Evolutionary conservation across 2,329 filamentous ascomycete species (phyloP), one percentile per base, ranked within the genome.

Genomic region (Basipetospora sp.): DNA sequence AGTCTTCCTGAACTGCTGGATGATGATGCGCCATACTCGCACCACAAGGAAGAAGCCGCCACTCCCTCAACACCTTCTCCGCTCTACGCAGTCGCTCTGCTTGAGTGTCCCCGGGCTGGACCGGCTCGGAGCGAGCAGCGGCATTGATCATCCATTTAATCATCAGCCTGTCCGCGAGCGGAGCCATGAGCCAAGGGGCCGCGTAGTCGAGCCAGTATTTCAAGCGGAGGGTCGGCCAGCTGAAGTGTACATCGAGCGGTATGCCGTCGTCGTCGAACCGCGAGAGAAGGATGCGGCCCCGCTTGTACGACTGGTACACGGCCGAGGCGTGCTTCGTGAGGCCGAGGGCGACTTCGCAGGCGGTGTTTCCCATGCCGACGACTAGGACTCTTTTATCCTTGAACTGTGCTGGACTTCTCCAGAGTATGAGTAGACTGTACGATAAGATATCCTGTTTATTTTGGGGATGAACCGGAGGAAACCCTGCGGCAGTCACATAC

Each of bases 261-360:
- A 41, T 43, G 15, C 54, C 33, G 19, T 34, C 53, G 14, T 57
- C 51, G 14, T 45, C 45, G 47, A 47, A 54, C 13, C 52, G 51
- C 11, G 44, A 47, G 26, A 58, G 46, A 26, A 62, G 46, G 22
- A 55, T 38, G 3, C 47, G 43, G 2, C 59, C 59, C 4, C 52
- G 51, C 1, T 56, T 54, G 40, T 62, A 58, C 4, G 58, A 56
- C n/a, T 59, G 42, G 44, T 57, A 62, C 6, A 60, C 47, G 31
- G 57, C 54, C 3, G 47, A 37, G 2, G 53, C 52, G 11, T 52
- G 45, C 1, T 48, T 44, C 3, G 53, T 42, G 8, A 60, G 41
- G 8, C 44, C 45, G 2, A 51, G 19, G 17, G 33, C 25, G 11
- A 34, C 19, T 25, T 34, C 33, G 19, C 33, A 34, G 19, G 33